Evolutionary conservation across 768 basidiomycete genomes (phyloP), one percentile per base, ranked within the genome.

Genomic region (Pholiota conissans): DNA sequence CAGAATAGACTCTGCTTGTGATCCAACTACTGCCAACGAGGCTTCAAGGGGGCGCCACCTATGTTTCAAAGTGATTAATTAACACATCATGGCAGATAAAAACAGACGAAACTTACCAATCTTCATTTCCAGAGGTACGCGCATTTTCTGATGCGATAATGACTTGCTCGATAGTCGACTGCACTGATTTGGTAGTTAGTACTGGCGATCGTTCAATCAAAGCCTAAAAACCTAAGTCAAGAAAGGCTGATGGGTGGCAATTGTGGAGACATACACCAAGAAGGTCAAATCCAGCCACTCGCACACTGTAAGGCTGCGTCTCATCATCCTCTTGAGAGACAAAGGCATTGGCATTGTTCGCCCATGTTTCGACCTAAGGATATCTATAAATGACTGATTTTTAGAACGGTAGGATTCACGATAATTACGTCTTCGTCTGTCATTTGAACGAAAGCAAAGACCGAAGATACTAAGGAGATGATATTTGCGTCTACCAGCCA

Each of bases 41-140:
- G 93, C 89, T 75, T 99, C 96, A 51, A 98, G 78, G 11, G 87
- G 84, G 66, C 91, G 87, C 97, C 97, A 99, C 93, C 93, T 93
- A 49, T 22, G 40, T 52, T 29, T 11, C 32, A 55, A 16, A 59
- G 51, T 29, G 54, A 55, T 46, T 56, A 50, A 49, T 59, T 34
- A 66, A 13, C 10, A 2, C 18, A 50, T 48, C 10, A 29, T 11
- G 3, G 20, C 10, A 39, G 37, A 49, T 29, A 49, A 24, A 16
- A 27, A 6, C n/a, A 56, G 24, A 16, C 18, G 5, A 3, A 27
- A 26, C 30, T 63, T 62, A 84, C 93, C 94, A 95, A 57, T 87
- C 84, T 8, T 71, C 65, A 27, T 79, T 72, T 1, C 88, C 86
- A 14, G 74, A 65, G 52, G 84, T 79, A 39, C 84, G 81, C 34